Evolutionary conservation across 192 early-diverging fungal genomes (phyloP), one percentile per base, ranked within the genome.

Genomic region (Mortierella antarctica): DNA sequence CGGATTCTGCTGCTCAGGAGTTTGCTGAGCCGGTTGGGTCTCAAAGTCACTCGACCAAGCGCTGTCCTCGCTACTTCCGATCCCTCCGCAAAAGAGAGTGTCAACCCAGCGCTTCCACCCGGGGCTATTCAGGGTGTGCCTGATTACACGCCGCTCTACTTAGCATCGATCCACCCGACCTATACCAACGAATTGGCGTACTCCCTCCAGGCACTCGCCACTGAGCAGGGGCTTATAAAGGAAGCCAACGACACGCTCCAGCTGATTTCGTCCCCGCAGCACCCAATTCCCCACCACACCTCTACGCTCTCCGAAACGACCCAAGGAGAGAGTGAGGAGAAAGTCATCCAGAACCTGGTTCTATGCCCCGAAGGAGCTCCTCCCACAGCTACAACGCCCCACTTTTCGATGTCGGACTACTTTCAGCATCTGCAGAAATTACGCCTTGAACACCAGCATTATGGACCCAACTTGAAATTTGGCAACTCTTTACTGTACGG

Each of bases 401-500:
- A 84, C 7, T 95, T 95, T 63, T 72, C 86, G 62, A 82, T 91
- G 83, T 10, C 48, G 0, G 80, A 76, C 5, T 92, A 82, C 40
- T 88, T 90, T 55, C 53, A 78, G 7, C 68, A 86, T 58, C 83
- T 95, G 64, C 65, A 67, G 15, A 72, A 85, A 42, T 17, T 59
- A 42, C 47, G 47, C 82, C 86, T 21, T 84, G 63, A 64, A 40
- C 62, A 57, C 46, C 6, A 47, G 12, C 77, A 71, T 42, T 65
- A 59, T 21, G 73, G 57, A 55, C 40, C 64, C 23, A 78, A 73
- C 57, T 76, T 82, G 41, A 64, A 64, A 18, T 90, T 92, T 57
- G 98, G 98, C 15, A 90, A 89, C 21, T 86, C 77, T 60, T 58
- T 99, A 2, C 78, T 97, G 65, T 98, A 96, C 78, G 89, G 91